Conservation (phyloP, 495 filamentous ascomycete species). For the Tuber umbilicatum region DNA sequence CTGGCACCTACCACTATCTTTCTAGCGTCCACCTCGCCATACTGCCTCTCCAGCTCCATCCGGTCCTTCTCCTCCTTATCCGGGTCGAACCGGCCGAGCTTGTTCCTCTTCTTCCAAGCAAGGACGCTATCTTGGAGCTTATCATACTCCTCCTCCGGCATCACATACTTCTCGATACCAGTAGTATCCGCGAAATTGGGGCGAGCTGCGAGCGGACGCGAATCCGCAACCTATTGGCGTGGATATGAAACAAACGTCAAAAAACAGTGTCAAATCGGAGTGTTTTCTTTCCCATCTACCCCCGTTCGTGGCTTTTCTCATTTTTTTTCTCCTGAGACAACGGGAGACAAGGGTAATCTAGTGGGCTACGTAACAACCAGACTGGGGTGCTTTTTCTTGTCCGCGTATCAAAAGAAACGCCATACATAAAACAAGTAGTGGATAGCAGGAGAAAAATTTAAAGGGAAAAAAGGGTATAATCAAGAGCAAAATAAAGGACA, state of each 20-base stretch:
- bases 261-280: constrained; percentile 28
- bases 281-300: constrained; percentile 19
- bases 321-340: constrained; percentile 11
- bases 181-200: constrained; percentile 73
- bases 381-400: constrained; percentile 2
- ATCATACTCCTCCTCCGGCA: constrained; percentile 76
- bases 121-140: constrained; percentile 76
- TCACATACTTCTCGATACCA: constrained; percentile 74
- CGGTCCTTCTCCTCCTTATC: constrained; percentile 63
- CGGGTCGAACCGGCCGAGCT: constrained; percentile 91
- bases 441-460: not conserved
- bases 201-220: constrained; percentile 61
- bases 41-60: constrained; percentile 60
- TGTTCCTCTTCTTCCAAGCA: constrained; percentile 85
- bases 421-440: not conserved
- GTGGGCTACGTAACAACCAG: constrained; percentile 20
- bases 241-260: constrained; percentile 30
- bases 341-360: constrained; percentile 16
- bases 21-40: constrained; percentile 58
- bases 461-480: not conserved
- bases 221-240: constrained; percentile 63
- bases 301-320: not conserved
- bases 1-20: constrained; percentile 61
- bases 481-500: constrained; percentile 18
- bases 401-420: constrained; percentile 21